phyloP scores from a whole-genome alignment of 495 filamentous ascomycete genomes.

The Penicilliopsis zonata region DNA sequence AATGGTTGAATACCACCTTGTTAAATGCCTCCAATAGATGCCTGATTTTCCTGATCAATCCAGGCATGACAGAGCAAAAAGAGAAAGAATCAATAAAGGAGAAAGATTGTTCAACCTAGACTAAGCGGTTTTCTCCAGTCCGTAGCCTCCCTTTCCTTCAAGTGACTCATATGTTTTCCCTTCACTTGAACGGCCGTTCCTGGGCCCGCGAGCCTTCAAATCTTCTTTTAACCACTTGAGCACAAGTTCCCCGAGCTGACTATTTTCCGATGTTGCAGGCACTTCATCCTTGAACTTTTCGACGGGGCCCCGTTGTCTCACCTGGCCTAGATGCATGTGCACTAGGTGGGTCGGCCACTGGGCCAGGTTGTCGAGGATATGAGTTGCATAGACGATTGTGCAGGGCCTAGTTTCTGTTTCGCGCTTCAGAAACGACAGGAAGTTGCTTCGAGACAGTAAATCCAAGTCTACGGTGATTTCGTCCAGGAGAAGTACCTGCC shows the following conservation, averaged over 20 bases:
- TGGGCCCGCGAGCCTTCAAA: slow-evolving; percentile 65
- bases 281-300: slow-evolving; percentile 38
- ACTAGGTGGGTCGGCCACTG: slow-evolving; percentile 92
- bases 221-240: slow-evolving; percentile 79
- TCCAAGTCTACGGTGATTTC: slow-evolving; percentile 98
- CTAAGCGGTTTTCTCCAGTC: slow-evolving; percentile 48
- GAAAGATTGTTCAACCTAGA: background rate
- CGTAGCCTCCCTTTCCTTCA: slow-evolving; percentile 72
- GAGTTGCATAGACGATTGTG: slow-evolving; percentile 95
- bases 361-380: slow-evolving; percentile 88
- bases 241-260: slow-evolving; percentile 70
- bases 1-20: background rate
- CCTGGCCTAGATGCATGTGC: slow-evolving; percentile 79
- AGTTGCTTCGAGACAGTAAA: slow-evolving; percentile 68
- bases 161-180: slow-evolving; percentile 55
- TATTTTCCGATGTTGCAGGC: slow-evolving; percentile 44
- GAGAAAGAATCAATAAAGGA: background rate
- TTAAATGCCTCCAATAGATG: background rate
- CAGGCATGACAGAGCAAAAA: background rate
- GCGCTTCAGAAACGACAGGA: slow-evolving; percentile 72
- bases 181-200: slow-evolving; percentile 48
- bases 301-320: slow-evolving; percentile 71
- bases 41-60: background rate
- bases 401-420: slow-evolving; percentile 76
- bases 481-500: slow-evolving; percentile 81